Conservation (phyloP, 139 green algal species). For the Chlamydomonas asymmetrica region DNA sequence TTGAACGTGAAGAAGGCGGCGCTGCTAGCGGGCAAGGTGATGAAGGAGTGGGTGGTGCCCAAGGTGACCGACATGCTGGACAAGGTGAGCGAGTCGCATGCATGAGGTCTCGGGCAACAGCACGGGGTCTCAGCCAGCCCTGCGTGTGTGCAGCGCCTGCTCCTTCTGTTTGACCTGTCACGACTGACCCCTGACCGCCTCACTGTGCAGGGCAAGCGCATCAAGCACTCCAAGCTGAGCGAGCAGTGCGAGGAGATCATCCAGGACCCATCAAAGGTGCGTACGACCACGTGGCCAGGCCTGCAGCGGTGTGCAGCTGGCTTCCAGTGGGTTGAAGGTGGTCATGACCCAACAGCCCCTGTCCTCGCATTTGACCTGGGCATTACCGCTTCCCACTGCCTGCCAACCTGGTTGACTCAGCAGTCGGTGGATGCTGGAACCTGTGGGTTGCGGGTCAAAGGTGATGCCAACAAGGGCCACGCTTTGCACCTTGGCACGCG, state of each 20-base stretch:
- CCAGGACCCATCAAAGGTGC: constrained; percentile 66
- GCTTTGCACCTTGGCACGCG: background rate
- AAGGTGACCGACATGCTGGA: constrained; percentile 49
- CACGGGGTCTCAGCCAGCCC: background rate
- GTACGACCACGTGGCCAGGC: too few relatives aligned
- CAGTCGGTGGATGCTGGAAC: too few relatives aligned
- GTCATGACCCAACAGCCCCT: too few relatives aligned
- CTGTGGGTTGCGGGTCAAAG: too few relatives aligned
- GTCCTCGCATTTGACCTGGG: too few relatives aligned
- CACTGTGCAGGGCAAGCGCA: constrained; percentile 81
- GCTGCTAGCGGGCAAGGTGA: constrained; percentile 67
- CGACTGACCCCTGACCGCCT: background rate
- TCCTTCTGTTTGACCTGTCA: background rate
- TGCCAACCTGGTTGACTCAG: too few relatives aligned
- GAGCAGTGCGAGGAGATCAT: constrained; percentile 75
- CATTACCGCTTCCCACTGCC: too few relatives aligned
- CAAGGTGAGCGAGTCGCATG: constrained; percentile 3
- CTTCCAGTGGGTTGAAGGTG: too few relatives aligned
- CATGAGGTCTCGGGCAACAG: too few relatives aligned
- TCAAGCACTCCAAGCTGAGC: constrained; percentile 90
- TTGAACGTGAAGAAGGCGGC: constrained; percentile 88
- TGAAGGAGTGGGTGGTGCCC: constrained; percentile 76
- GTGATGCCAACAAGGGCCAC: background rate
- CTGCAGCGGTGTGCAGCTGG: too few relatives aligned
- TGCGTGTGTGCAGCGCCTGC: too few relatives aligned